phyloP scores from a whole-genome alignment of 106 monocot genomes.

The Dioscorea dumetorum region DNA sequence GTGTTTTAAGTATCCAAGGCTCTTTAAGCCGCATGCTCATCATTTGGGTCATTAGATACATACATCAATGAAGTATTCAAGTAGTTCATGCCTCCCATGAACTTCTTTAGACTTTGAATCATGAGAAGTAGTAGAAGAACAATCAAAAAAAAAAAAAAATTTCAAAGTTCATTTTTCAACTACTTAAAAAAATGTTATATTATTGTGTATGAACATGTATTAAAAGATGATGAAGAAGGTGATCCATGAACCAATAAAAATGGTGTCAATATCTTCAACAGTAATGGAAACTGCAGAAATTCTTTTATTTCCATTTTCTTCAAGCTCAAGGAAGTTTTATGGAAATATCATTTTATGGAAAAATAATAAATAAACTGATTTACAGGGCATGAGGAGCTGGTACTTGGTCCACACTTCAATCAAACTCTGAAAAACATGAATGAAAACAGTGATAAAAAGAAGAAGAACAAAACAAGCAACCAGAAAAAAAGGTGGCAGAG shows the following conservation, averaged over 20 bases:
- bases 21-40: not conserved
- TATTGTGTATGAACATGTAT: too few relatives aligned
- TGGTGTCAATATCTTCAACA: not conserved
- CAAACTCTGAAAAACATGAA: too few relatives aligned
- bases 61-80: not conserved
- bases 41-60: not conserved
- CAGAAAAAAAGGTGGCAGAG: not conserved
- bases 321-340: too few relatives aligned
- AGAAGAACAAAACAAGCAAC: too few relatives aligned
- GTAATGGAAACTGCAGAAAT: not conserved
- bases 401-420: too few relatives aligned
- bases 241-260: constrained; percentile 5
- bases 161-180: too few relatives aligned
- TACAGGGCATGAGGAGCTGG: too few relatives aligned
- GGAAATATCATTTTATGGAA: too few relatives aligned
- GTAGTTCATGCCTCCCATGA: not conserved
- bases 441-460: not conserved
- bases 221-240: not conserved
- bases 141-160: too few relatives aligned
- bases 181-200: too few relatives aligned
- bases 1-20: not conserved
- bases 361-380: too few relatives aligned
- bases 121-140: too few relatives aligned
- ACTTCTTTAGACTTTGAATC: not conserved
- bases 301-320: not conserved